Conservation (phyloP, 768 basidiomycete genomes). For the Russula ochroleuca region DNA sequence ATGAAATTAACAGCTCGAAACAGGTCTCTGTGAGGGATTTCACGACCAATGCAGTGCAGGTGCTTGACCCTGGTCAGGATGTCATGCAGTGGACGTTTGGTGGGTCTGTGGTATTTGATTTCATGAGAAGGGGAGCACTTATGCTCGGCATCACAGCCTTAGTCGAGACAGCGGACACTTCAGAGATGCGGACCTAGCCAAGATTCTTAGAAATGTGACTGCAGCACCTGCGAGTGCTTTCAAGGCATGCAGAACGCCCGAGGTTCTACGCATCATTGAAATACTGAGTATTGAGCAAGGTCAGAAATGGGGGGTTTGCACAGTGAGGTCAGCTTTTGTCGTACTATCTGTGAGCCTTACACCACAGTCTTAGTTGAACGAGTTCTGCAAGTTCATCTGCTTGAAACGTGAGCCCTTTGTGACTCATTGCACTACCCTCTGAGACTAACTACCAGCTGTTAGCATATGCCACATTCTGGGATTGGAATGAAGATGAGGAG, state of each 20-base stretch:
- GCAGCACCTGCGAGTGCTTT: slow-evolving; percentile 57
- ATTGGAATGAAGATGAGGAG: slow-evolving; percentile 37
- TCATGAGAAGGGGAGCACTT: not conserved
- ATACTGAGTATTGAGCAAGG: slow-evolving; percentile 64
- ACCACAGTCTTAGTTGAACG: slow-evolving; percentile 24
- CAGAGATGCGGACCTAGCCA: slow-evolving; percentile 57
- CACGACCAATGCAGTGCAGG: too few relatives aligned
- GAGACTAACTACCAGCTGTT: not conserved
- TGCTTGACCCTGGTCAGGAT: too few relatives aligned
- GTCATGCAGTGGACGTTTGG: too few relatives aligned
- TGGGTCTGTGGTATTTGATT: not conserved
- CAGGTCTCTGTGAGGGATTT: too few relatives aligned
- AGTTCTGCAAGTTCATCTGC: slow-evolving; percentile 54
- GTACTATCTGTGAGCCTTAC: not conserved
- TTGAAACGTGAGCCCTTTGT: slow-evolving; percentile 47
- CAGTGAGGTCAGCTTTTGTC: slow-evolving; percentile 39
- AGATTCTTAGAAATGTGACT: slow-evolving; percentile 59
- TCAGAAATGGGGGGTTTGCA: slow-evolving; percentile 67
- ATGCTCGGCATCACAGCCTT: slow-evolving; percentile 27
- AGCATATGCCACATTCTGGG: slow-evolving; percentile 29
- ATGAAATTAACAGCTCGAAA: too few relatives aligned
- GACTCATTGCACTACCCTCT: not conserved
- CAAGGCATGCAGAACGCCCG: slow-evolving; percentile 64
- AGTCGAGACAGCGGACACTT: slow-evolving; percentile 44
- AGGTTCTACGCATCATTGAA: slow-evolving; percentile 61